phyloP scores from a whole-genome alignment of 495 filamentous ascomycete species.

The Podospora australis region DNA sequence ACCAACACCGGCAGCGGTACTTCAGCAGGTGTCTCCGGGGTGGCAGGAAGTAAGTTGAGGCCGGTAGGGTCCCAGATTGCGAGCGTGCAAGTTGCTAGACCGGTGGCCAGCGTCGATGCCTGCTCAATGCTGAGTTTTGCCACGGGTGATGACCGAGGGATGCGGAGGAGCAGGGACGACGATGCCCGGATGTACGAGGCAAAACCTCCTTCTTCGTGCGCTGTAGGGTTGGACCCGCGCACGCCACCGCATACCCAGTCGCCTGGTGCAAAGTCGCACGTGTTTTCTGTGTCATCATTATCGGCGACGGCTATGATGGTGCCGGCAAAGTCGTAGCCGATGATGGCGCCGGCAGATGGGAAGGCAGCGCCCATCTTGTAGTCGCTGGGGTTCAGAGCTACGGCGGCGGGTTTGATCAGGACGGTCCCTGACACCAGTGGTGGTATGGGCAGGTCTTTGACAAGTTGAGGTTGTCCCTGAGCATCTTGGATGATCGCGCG shows the following conservation, averaged over 20 bases:
- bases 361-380: constrained; percentile 45
- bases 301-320: constrained; percentile 45
- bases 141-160: too few relatives aligned
- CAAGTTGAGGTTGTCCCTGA: too few relatives aligned
- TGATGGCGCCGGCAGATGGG: constrained; percentile 13
- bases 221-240: constrained; percentile 14
- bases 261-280: constrained; percentile 29
- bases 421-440: neutral
- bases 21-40: neutral
- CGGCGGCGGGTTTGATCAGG: neutral
- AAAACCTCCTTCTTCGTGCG: constrained; percentile 29
- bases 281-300: constrained; percentile 38
- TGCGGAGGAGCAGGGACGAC: constrained; percentile 21
- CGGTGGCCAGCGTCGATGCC: constrained; percentile 38
- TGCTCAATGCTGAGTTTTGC: constrained; percentile 38
- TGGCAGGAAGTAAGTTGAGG: constrained; percentile 11
- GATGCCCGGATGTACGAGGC: constrained; percentile 11
- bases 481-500: too few relatives aligned
- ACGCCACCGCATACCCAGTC: constrained; percentile 36
- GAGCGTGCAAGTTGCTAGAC: constrained; percentile 28
- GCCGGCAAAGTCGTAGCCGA: constrained; percentile 35
- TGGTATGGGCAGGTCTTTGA: too few relatives aligned
- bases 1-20: constrained; percentile 31
- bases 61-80: too few relatives aligned
- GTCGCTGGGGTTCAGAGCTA: constrained; percentile 49